Percentiles rank a stretch among this genome's conserved stretches.
Evolutionary conservation across 2,329 filamentous ascomycete genomes (phyloP).

Genomic region (Fonsecaea multimorphosa): DNA sequence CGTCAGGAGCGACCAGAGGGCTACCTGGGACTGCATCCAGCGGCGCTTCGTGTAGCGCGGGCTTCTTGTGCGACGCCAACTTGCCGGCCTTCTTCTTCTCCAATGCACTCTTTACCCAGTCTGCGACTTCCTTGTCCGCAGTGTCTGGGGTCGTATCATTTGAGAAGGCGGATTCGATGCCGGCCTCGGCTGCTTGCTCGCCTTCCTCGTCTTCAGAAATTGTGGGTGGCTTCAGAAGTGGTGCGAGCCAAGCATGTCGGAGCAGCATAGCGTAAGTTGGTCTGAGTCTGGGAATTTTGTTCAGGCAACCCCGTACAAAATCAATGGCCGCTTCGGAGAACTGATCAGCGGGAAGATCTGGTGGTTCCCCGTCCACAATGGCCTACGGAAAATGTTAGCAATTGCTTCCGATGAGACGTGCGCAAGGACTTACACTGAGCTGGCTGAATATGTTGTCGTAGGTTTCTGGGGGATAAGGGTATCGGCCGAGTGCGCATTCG

Average conservation of each 20-base stretch:
- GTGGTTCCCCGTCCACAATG: slow-evolving; percentile 96
- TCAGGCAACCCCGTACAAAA: slow-evolving; percentile 87
- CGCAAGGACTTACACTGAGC: slow-evolving; percentile 75
- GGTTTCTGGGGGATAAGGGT: slow-evolving; percentile 95
- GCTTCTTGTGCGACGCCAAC: slow-evolving; percentile 65
- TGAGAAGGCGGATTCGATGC: slow-evolving; percentile 37
- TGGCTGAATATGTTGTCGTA: slow-evolving; percentile 99
- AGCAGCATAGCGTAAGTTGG: slow-evolving; percentile 92
- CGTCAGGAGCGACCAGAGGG: slow-evolving; percentile 33
- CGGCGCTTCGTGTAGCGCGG: slow-evolving; percentile 85
- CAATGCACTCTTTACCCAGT: slow-evolving; percentile 79
- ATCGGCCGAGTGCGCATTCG: slow-evolving; percentile 91
- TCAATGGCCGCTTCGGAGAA: slow-evolving; percentile 82
- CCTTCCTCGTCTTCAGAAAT: slow-evolving; percentile 74
- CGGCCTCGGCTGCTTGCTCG: slow-evolving; percentile 53
- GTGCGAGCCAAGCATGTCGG: slow-evolving; percentile 84
- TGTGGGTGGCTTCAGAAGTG: slow-evolving; percentile 75
- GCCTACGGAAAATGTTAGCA: slow-evolving; percentile 64
- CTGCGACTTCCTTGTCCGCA: slow-evolving; percentile 80
- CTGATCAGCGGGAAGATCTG: slow-evolving; percentile 76
- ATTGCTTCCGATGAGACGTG: not conserved
- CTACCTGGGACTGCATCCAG: slow-evolving; percentile 69
- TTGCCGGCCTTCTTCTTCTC: slow-evolving; percentile 68
- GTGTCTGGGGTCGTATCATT: slow-evolving; percentile 52
- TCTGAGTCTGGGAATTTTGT: slow-evolving; percentile 90